These are phyloP conservation scores for Fusarium compactum DNA, from an alignment of 2,329 filamentous ascomycete genomes.

Conservation along the genomic window DNA sequence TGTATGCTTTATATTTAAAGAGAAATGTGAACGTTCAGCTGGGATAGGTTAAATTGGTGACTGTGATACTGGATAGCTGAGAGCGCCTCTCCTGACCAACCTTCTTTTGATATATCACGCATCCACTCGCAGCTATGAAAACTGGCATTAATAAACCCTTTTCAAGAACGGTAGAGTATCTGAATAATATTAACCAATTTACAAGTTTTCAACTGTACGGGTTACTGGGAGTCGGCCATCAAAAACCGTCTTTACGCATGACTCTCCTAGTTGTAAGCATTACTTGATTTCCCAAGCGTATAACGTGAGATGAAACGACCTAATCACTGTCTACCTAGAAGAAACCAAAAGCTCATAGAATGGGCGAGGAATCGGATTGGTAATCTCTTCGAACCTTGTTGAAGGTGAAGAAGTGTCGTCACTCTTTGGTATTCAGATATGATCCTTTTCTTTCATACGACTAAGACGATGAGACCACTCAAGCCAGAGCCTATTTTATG, in stretches of 20 bases:
- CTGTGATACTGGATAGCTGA: no score
- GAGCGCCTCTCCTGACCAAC: no score
- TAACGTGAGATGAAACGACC: neutral
- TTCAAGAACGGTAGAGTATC: no score
- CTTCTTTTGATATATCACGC: no score
- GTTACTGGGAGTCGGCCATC: neutral
- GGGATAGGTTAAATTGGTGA: no score
- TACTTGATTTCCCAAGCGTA: neutral
- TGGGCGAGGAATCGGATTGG: fast-evolving
- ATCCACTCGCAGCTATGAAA: no score
- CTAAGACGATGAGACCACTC: neutral
- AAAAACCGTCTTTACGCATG: fast-evolving
- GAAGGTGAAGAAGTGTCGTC: neutral
- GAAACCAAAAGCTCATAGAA: neutral
- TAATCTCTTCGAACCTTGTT: neutral
- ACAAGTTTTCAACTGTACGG: fast-evolving
- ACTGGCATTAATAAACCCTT: no score
- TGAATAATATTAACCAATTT: no score
- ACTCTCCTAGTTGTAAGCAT: neutral
- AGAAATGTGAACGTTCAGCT: no score
- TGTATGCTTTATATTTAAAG: no score
- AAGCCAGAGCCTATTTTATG: neutral
- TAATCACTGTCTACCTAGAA: fast-evolving
- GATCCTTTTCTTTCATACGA: neutral
- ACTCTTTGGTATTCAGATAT: neutral